A percentile compares a stretch with the other conserved stretches of the same genome.
These are phyloP conservation scores for Cyclaneusma minus DNA, from an alignment of 2,329 filamentous ascomycete species.

Conservation along the genomic window DNA sequence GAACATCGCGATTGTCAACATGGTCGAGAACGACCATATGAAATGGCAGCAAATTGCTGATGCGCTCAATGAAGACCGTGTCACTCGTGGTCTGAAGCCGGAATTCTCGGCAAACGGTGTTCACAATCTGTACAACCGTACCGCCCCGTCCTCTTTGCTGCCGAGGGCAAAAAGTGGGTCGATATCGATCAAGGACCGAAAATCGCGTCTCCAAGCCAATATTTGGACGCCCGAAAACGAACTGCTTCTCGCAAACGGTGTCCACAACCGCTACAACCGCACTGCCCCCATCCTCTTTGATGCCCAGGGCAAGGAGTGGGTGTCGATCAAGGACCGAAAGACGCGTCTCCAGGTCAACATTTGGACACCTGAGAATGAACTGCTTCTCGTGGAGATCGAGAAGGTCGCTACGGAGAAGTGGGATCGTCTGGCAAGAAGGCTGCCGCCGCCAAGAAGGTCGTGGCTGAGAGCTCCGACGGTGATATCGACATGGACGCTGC, in stretches of 20 bases:
- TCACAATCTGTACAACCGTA: constrained; percentile 16
- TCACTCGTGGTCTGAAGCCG: constrained; percentile 8
- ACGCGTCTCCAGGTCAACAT: no score
- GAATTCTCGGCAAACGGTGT: constrained; percentile 11
- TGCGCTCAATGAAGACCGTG: constrained; percentile 10
- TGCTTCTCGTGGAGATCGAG: constrained; percentile 7
- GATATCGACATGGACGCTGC: no score
- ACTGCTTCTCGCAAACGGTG: no score
- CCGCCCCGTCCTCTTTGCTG: constrained; percentile 15
- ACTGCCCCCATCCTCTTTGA: constrained; percentile 17
- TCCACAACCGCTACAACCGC: constrained; percentile 16
- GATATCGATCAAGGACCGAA: no score
- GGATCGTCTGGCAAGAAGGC: constrained; percentile 6
- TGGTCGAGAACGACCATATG: constrained; percentile 10
- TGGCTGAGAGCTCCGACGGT: no score
- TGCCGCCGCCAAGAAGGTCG: not conserved
- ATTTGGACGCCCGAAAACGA: no score
- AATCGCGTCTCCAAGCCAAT: no score
- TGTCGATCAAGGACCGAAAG: constrained; percentile 10
- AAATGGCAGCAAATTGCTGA: constrained; percentile 11
- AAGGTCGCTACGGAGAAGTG: constrained; percentile 11
- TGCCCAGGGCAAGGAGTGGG: constrained; percentile 11
- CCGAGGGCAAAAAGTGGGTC: constrained; percentile 12
- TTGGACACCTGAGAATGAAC: constrained; percentile 4
- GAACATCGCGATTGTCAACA: constrained; percentile 16